These are phyloP conservation scores for Fusarium sp. DNA, from an alignment of 2,329 filamentous ascomycete genomes.

Conservation along the genomic window DNA sequence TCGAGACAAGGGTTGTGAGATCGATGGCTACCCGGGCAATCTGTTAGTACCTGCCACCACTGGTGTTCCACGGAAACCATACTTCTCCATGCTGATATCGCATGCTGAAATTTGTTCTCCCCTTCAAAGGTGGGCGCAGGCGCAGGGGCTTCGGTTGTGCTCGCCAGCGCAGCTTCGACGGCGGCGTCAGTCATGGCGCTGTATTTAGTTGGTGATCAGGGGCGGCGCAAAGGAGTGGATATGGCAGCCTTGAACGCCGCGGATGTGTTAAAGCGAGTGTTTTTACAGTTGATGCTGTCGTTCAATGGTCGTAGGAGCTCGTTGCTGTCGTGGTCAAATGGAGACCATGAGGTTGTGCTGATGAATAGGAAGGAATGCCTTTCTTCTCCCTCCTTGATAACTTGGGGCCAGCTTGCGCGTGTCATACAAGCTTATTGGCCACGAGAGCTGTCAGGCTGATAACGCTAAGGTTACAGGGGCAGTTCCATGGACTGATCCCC, in stretches of 20 bases:
- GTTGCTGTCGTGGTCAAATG: constrained; percentile 21
- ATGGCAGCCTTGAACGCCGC: constrained; percentile 22
- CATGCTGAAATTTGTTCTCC: constrained; percentile 95
- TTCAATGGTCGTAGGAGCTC: constrained; percentile 3
- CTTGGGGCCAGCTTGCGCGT: constrained; percentile 37
- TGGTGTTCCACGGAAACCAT: constrained; percentile 41
- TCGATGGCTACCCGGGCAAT: constrained; percentile 75
- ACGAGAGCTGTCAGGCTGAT: constrained; percentile 39
- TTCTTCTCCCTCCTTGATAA: constrained; percentile 31
- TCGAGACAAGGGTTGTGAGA: constrained; percentile 82
- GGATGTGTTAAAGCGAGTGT: not conserved
- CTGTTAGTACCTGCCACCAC: constrained; percentile 34
- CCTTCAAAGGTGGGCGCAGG: constrained; percentile 57
- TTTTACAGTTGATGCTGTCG: constrained; percentile 2
- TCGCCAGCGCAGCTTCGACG: constrained; percentile 45
- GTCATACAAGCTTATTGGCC: constrained; percentile 37
- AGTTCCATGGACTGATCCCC: constrained; percentile 17
- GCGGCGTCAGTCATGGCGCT: constrained; percentile 48
- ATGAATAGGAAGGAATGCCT: constrained; percentile 38
- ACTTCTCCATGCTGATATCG: constrained; percentile 97
- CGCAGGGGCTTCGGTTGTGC: constrained; percentile 39
- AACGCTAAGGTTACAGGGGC: constrained; percentile 38
- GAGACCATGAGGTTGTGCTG: constrained; percentile 21
- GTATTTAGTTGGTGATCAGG: constrained; percentile 12
- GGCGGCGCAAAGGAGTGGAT: constrained; percentile 30